These are phyloP conservation scores for Suhomyces wounanorum DNA, from an alignment of 1,139 yeast genomes.

Conservation along the genomic window DNA sequence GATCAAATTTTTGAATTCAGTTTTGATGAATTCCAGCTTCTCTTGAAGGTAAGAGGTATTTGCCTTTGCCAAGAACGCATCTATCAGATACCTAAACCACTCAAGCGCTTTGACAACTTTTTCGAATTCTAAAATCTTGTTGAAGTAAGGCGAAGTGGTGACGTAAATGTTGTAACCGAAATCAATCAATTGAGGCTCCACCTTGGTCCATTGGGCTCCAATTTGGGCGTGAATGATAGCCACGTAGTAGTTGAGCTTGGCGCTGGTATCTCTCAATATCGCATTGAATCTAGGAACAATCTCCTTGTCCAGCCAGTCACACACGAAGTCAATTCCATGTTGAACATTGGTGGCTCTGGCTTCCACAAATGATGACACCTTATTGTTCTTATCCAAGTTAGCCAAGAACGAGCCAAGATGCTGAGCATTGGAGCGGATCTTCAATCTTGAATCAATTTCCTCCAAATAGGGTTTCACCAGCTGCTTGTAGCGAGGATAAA, in stretches of 20 bases:
- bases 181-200: not conserved
- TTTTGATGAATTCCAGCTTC: conserved; percentile 25
- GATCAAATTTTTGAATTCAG: conserved; percentile 33
- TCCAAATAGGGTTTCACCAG: conserved; percentile 11
- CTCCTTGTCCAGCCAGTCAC: not conserved
- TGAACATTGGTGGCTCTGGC: conserved; percentile 1
- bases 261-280: not conserved
- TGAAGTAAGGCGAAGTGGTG: not conserved
- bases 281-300: not conserved
- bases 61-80: conserved; percentile 10
- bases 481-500: conserved; percentile 6
- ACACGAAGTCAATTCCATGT: not conserved
- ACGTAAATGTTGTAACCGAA: not conserved
- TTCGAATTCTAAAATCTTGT: not conserved
- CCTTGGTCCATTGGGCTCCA: not conserved
- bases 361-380: conserved; percentile 4
- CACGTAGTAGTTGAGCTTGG: not conserved
- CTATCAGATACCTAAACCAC: conserved; percentile 5
- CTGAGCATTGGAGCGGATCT: not conserved
- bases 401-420: not conserved
- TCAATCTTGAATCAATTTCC: conserved; percentile 6
- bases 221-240: not conserved
- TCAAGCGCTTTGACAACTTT: not conserved
- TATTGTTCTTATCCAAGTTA: conserved; percentile 8
- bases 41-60: conserved; percentile 15